These are phyloP conservation scores for Ambrosiella beaveri DNA, from an alignment of 2,329 filamentous ascomycete genomes.

Conservation along the genomic window DNA sequence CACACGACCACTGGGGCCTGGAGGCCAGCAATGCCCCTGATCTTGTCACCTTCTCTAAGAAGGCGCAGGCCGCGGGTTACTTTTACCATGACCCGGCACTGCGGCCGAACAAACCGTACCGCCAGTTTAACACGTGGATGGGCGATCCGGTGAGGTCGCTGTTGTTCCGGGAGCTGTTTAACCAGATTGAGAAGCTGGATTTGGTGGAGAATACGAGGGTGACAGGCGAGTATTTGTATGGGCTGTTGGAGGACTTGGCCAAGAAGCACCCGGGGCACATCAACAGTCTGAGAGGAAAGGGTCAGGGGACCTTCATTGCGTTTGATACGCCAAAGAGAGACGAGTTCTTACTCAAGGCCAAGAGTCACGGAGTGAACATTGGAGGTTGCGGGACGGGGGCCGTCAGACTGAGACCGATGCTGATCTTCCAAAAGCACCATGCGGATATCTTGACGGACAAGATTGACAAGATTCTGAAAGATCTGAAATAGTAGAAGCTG, in stretches of 20 bases:
- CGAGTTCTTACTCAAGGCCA: slow-evolving; percentile 61
- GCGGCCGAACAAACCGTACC: slow-evolving; percentile 64
- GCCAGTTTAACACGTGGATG: slow-evolving; percentile 83
- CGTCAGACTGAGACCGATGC: slow-evolving; percentile 71
- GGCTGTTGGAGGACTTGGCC: slow-evolving; percentile 48
- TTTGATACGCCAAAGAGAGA: slow-evolving; percentile 74
- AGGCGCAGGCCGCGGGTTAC: slow-evolving; percentile 71
- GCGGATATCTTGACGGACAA: slow-evolving; percentile 68
- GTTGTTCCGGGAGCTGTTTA: slow-evolving; percentile 60
- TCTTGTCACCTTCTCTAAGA: slow-evolving; percentile 81
- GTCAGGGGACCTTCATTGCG: slow-evolving; percentile 80
- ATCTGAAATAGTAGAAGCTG: slow-evolving; percentile 14
- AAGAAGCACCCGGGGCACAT: slow-evolving; percentile 60
- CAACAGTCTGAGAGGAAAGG: slow-evolving; percentile 70
- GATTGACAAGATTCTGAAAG: slow-evolving; percentile 55
- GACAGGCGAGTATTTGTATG: slow-evolving; percentile 64
- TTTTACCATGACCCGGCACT: slow-evolving; percentile 62
- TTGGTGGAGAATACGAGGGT: slow-evolving; percentile 66
- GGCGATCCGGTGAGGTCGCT: slow-evolving; percentile 63
- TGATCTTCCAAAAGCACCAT: slow-evolving; percentile 83
- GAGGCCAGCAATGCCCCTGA: slow-evolving; percentile 53
- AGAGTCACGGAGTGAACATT: slow-evolving; percentile 70
- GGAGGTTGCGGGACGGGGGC: slow-evolving; percentile 62
- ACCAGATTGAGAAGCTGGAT: slow-evolving; percentile 57
- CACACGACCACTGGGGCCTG: slow-evolving; percentile 57